These are phyloP conservation scores for Sporothrix luriei DNA, from an alignment of 2,329 filamentous ascomycete species.

Conservation along the genomic window DNA sequence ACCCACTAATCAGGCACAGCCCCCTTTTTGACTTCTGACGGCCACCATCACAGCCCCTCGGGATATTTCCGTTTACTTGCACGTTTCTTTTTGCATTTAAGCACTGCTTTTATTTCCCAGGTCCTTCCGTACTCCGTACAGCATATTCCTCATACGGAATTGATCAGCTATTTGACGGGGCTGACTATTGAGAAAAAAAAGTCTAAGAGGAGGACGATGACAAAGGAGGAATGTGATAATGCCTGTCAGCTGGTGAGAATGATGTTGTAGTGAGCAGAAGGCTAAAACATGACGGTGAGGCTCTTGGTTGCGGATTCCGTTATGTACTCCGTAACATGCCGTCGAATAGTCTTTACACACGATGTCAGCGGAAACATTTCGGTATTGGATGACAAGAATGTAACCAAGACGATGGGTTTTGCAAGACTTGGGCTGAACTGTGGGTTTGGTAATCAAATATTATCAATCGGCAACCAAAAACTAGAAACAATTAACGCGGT, in stretches of 20 bases:
- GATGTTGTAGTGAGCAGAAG: background rate
- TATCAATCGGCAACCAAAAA: background rate
- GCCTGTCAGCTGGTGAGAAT: background rate
- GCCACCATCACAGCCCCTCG: slow-evolving; percentile 12
- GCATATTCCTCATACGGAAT: background rate
- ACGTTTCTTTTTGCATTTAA: slow-evolving; percentile 1
- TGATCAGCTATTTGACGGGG: background rate
- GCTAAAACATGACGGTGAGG: background rate
- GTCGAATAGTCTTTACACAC: no score
- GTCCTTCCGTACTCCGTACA: no score
- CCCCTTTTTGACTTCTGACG: slow-evolving; percentile 25
- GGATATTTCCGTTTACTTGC: slow-evolving; percentile 4
- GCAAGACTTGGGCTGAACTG: no score
- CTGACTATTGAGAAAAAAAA: background rate
- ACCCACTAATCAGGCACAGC: slow-evolving; percentile 14
- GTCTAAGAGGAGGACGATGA: background rate
- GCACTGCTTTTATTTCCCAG: background rate
- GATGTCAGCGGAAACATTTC: background rate
- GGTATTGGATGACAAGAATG: background rate
- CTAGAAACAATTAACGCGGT: background rate
- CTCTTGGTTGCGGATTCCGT: background rate
- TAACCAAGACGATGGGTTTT: background rate
- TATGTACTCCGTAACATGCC: no score
- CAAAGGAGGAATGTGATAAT: background rate
- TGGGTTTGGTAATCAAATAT: background rate